phyloP scores from a whole-genome alignment of 2,329 filamentous ascomycete genomes.

The Botrytis tulipae region DNA sequence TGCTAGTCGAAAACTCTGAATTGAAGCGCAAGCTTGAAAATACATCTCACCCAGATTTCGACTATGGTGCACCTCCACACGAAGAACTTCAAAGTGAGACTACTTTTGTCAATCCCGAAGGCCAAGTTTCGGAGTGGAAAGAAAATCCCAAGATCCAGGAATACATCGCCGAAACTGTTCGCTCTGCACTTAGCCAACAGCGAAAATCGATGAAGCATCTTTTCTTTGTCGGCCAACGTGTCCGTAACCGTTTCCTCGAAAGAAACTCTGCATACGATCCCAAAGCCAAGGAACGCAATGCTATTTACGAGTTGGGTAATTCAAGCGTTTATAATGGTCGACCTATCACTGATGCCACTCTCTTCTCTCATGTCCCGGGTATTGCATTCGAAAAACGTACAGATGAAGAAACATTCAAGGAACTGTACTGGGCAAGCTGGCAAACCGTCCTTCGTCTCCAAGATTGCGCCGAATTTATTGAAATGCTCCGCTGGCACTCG shows the following conservation, averaged over 20 bases:
- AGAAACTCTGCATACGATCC: constrained; percentile 16
- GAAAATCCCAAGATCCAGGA: constrained; percentile 17
- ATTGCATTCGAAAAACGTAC: constrained; percentile 19
- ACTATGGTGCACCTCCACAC: constrained; percentile 10
- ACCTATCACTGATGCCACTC: constrained; percentile 19
- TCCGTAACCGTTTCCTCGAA: constrained; percentile 19
- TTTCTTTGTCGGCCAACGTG: constrained; percentile 20
- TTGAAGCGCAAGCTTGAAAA: constrained; percentile 15
- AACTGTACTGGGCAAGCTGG: constrained; percentile 20
- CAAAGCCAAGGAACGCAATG: constrained; percentile 13
- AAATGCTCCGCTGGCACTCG: constrained; percentile 21
- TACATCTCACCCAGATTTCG: neutral
- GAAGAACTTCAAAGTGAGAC: constrained; percentile 19
- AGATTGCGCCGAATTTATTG: constrained; percentile 20
- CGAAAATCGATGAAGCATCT: constrained; percentile 21
- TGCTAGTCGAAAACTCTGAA: constrained; percentile 20
- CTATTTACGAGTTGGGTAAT: constrained; percentile 17
- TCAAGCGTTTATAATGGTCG: constrained; percentile 20
- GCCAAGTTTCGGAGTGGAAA: constrained; percentile 13
- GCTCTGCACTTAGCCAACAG: constrained; percentile 14
- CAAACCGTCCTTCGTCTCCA: constrained; percentile 15
- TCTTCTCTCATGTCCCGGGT: constrained; percentile 16
- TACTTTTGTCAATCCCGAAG: constrained; percentile 10
- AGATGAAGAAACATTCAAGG: constrained; percentile 17
- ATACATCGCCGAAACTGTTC: constrained; percentile 13